These are phyloP conservation scores for Udeniomyces megalosporus DNA, from an alignment of 768 basidiomycete species.

Conservation along the genomic window DNA sequence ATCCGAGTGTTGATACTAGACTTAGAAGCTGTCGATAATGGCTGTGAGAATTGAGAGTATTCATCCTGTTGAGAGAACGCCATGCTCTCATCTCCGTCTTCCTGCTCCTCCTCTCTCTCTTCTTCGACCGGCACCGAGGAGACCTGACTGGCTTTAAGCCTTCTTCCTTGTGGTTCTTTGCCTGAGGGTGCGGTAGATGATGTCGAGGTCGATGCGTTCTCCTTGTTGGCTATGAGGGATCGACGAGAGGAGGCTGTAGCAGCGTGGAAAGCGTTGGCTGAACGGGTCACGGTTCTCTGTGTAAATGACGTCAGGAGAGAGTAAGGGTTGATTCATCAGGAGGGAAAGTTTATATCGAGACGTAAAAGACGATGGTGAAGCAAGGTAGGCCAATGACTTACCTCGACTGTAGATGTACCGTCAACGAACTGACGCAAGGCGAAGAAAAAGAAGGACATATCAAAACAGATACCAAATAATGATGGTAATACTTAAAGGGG, in stretches of 20 bases:
- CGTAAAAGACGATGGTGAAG: background rate
- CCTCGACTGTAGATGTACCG: slow-evolving; percentile 3
- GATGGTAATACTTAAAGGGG: too few relatives aligned
- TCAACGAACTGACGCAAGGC: background rate
- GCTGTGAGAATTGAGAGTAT: background rate
- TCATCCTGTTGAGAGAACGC: background rate
- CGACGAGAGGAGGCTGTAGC: too few relatives aligned
- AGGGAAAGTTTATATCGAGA: too few relatives aligned
- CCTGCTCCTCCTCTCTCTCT: background rate
- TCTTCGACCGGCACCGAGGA: background rate
- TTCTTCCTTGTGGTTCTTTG: too few relatives aligned
- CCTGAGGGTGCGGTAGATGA: too few relatives aligned
- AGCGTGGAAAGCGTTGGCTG: too few relatives aligned
- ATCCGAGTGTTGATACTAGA: too few relatives aligned
- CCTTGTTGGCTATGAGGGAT: too few relatives aligned
- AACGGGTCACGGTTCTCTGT: too few relatives aligned
- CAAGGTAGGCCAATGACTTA: background rate
- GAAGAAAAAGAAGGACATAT: background rate
- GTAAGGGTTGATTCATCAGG: too few relatives aligned
- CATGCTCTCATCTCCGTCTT: background rate
- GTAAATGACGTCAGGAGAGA: too few relatives aligned
- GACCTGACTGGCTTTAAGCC: background rate
- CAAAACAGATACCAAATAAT: background rate
- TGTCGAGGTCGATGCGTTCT: too few relatives aligned
- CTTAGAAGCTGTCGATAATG: background rate